phyloP scores from a whole-genome alignment of 1,284 basidiomycete genomes.

The Sphagnurus paluster region DNA sequence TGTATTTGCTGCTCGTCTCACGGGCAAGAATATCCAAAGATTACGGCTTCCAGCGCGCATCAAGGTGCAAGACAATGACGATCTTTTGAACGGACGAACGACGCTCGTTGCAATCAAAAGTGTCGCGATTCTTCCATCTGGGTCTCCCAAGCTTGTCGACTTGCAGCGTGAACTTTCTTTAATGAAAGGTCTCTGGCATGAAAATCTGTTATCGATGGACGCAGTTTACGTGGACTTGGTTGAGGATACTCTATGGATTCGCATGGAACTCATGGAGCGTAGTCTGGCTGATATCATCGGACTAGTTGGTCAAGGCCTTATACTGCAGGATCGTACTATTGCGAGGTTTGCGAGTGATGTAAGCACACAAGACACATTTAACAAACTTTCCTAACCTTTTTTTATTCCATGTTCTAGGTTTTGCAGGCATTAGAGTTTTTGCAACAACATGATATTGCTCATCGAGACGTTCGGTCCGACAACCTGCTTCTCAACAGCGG shows the following conservation, averaged over 20 bases:
- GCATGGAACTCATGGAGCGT: slow-evolving; percentile 85
- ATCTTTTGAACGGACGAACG: slow-evolving; percentile 28
- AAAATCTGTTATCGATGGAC: slow-evolving; percentile 65
- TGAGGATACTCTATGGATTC: slow-evolving; percentile 74
- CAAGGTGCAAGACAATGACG: slow-evolving; percentile 35
- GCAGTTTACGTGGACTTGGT: slow-evolving; percentile 64
- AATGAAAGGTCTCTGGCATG: slow-evolving; percentile 55
- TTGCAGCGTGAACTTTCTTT: slow-evolving; percentile 58
- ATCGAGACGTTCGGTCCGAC: slow-evolving; percentile 79
- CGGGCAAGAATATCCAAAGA: slow-evolving; percentile 31
- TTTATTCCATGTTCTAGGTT: slow-evolving; percentile 41
- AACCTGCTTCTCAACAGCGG: slow-evolving; percentile 68
- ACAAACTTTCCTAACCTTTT: neutral
- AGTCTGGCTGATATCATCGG: slow-evolving; percentile 77
- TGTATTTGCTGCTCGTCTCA: slow-evolving; percentile 62
- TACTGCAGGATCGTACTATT: slow-evolving; percentile 63
- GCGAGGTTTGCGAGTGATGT: slow-evolving; percentile 75
- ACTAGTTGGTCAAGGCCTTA: slow-evolving; percentile 56
- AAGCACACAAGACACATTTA: slow-evolving; percentile 28
- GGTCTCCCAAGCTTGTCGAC: slow-evolving; percentile 62
- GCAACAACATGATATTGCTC: slow-evolving; percentile 63
- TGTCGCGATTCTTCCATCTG: slow-evolving; percentile 57
- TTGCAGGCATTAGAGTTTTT: slow-evolving; percentile 65
- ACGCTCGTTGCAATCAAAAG: slow-evolving; percentile 73
- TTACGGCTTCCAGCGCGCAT: slow-evolving; percentile 37